Evolutionary conservation across 352 stramenopile species (phyloP).

Genomic region (Phytophthora boehmeriae): DNA sequence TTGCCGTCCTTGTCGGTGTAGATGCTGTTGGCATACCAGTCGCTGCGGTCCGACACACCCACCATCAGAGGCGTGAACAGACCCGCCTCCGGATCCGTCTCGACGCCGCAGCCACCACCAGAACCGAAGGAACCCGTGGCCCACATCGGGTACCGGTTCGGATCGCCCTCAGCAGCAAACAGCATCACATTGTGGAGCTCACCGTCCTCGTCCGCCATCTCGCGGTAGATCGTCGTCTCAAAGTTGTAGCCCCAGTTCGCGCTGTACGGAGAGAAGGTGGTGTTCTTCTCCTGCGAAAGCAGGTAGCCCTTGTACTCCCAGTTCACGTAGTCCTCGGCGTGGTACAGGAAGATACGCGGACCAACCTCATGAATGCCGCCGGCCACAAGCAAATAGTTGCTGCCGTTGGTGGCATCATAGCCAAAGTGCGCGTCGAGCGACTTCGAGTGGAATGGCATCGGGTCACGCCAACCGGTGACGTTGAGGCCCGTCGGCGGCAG

Average conservation of each 20-base stretch:
- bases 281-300: conserved; percentile 63
- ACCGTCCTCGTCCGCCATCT: conserved; percentile 61
- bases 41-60: conserved; percentile 60
- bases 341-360: conserved; percentile 73
- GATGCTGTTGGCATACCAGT: conserved; percentile 76
- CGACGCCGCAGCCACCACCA: conserved; percentile 20
- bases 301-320: conserved; percentile 75
- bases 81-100: conserved; percentile 32
- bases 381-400: conserved; percentile 64
- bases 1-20: conserved; percentile 68
- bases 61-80: conserved; percentile 65
- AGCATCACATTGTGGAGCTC: conserved; percentile 69
- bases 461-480: conserved; percentile 72
- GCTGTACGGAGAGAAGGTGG: conserved; percentile 62
- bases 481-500: conserved; percentile 51
- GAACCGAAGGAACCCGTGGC: conserved; percentile 43
- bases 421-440: conserved; percentile 53
- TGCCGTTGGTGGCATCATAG: conserved; percentile 27
- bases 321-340: conserved; percentile 58
- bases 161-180: conserved; percentile 54
- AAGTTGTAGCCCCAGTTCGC: conserved; percentile 71
- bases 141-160: conserved; percentile 70
- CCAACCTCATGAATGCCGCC: conserved; percentile 58
- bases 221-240: conserved; percentile 69
- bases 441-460: conserved; percentile 63